Conservation (phyloP, 176 grass and related monocot species). For the Olyra latifolia region DNA sequence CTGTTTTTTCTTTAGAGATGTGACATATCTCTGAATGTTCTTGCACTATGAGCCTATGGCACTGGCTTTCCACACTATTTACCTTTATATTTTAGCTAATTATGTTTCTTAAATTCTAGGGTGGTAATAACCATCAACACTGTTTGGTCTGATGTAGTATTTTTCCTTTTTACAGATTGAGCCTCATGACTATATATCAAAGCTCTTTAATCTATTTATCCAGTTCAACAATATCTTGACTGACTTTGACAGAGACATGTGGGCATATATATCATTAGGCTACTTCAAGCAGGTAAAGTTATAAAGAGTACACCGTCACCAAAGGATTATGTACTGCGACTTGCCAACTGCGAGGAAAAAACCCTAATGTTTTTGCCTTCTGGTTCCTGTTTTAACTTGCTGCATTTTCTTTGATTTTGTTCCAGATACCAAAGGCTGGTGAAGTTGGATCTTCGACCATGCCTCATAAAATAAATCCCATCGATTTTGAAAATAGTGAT, state of each 20-base stretch:
- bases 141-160: slow-evolving; percentile 36
- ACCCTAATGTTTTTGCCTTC: background rate
- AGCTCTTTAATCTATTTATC: slow-evolving; percentile 78
- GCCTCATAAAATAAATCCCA: slow-evolving; percentile 99
- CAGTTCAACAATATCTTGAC: slow-evolving; percentile 92
- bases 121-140: slow-evolving; percentile 2
- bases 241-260: slow-evolving; percentile 94
- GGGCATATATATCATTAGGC: slow-evolving; percentile 88
- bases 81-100: background rate
- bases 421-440: slow-evolving; percentile 84
- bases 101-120: background rate
- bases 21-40: background rate
- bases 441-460: slow-evolving; percentile 98
- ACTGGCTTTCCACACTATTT: background rate
- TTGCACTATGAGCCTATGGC: background rate
- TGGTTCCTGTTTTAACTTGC: slow-evolving; percentile 22
- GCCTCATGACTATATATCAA: slow-evolving; percentile 94
- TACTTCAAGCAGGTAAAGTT: slow-evolving; percentile 94
- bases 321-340: background rate
- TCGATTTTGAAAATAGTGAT: slow-evolving; percentile 99
- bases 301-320: background rate
- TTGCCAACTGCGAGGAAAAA: background rate
- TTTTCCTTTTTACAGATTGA: slow-evolving; percentile 68
- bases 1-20: slow-evolving; percentile 1
- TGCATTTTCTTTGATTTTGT: slow-evolving; percentile 1